Evolutionary conservation across 1,284 basidiomycete species (phyloP).

Genomic region (Rhodotorula sp.): DNA sequence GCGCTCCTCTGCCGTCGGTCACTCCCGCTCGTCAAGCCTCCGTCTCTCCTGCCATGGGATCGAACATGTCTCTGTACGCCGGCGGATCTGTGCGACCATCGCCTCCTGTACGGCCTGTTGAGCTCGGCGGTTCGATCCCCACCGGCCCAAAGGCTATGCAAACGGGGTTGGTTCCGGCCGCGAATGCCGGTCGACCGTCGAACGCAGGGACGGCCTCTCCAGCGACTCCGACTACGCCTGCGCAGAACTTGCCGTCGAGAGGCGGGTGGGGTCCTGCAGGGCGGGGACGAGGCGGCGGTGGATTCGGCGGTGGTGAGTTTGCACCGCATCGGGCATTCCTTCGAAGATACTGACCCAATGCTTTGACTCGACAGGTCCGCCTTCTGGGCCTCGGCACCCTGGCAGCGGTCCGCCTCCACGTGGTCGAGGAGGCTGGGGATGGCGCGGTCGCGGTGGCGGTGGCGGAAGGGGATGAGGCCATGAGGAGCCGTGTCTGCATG

Average conservation of each 20-base stretch:
- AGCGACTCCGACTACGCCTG: neutral
- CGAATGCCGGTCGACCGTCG: neutral
- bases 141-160: conserved; percentile 30
- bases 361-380: neutral
- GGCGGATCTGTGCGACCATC: conserved; percentile 5
- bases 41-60: conserved; percentile 3
- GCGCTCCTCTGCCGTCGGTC: neutral
- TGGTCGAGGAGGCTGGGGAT: conserved; percentile 4
- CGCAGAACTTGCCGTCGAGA: neutral
- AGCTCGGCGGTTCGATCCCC: conserved; percentile 24
- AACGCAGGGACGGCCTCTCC: neutral
- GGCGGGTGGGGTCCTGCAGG: neutral
- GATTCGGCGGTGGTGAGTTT: neutral
- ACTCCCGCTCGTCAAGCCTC: neutral
- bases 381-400: no score
- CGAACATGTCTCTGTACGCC: conserved; percentile 8
- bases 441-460: conserved; percentile 1
- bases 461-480: neutral
- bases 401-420: neutral
- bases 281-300: conserved; percentile 9
- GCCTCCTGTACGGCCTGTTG: conserved; percentile 24
- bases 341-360: neutral
- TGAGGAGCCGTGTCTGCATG: no score
- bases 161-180: neutral
- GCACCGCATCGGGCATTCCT: neutral